These are phyloP conservation scores for Dacryopinax spathularia DNA, from an alignment of 768 basidiomycete species.

Conservation along the genomic window DNA sequence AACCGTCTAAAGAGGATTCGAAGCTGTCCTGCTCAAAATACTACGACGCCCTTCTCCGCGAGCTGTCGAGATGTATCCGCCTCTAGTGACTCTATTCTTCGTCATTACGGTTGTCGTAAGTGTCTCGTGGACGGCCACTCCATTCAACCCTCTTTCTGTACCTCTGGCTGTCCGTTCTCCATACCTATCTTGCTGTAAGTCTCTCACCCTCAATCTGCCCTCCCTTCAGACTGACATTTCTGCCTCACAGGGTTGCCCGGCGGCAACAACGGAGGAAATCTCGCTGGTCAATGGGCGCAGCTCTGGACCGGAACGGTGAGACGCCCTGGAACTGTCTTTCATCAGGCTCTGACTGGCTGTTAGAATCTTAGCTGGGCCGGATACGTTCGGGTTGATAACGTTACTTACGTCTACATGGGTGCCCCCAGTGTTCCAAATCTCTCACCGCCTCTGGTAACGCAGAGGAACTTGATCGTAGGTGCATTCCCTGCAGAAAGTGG, in stretches of 20 bases:
- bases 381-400: constrained; percentile 12
- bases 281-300: constrained; percentile 34
- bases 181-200: constrained; percentile 34
- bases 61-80: too few relatives aligned
- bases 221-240: background rate
- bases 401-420: constrained; percentile 14
- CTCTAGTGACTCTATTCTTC: too few relatives aligned
- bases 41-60: too few relatives aligned
- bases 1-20: too few relatives aligned
- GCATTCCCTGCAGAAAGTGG: background rate
- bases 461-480: constrained; percentile 7
- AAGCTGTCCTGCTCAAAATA: too few relatives aligned
- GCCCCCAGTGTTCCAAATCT: constrained; percentile 4
- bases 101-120: constrained; percentile 4
- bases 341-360: background rate
- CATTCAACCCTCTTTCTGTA: constrained; percentile 44
- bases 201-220: background rate
- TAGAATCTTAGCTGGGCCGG: constrained; percentile 13
- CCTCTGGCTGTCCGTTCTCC: constrained; percentile 54
- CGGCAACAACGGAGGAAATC: background rate
- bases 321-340: background rate
- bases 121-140: constrained; percentile 35
- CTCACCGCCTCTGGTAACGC: constrained; percentile 8
- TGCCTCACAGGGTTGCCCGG: background rate
- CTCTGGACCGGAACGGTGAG: constrained; percentile 53